A percentile compares a stretch with the other conserved stretches of the same genome.
These are phyloP conservation scores for Leptodermis oblonga DNA, from an alignment of 257 asterid species.

Conservation along the genomic window DNA sequence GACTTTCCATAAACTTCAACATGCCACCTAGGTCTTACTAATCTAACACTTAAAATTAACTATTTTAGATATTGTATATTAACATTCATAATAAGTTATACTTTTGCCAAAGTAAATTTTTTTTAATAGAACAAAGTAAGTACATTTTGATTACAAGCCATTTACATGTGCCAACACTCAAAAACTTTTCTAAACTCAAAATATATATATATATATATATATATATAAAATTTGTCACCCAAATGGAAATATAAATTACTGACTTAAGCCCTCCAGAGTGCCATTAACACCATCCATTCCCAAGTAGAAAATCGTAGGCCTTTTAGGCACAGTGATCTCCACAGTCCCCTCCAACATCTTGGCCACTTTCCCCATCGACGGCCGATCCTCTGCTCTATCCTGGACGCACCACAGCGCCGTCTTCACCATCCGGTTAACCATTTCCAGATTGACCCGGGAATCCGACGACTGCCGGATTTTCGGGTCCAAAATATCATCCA, in stretches of 20 bases:
- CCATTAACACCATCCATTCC: neutral
- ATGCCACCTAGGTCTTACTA: no score
- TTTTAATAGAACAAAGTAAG: no score
- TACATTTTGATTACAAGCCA: no score
- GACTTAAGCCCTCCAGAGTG: neutral
- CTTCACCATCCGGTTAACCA: constrained; percentile 79
- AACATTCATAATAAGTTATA: no score
- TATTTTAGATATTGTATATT: no score
- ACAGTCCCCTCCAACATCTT: constrained; percentile 89
- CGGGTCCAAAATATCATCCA: constrained; percentile 63
- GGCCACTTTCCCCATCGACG: constrained; percentile 92
- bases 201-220: no score
- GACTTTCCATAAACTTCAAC: no score
- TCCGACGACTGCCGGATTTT: constrained; percentile 56
- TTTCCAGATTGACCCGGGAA: constrained; percentile 46
- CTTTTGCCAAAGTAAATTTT: no score
- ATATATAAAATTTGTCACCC: neutral
- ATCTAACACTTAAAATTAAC: no score
- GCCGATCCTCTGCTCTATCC: constrained; percentile 57
- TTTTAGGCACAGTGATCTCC: constrained; percentile 69
- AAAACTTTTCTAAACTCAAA: no score
- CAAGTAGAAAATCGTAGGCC: constrained; percentile 58
- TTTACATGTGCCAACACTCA: no score
- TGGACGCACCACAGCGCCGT: constrained; percentile 95
- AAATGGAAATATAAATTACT: neutral